A percentile compares a stretch with the other conserved stretches of the same genome.
These are phyloP conservation scores for Mallotus repandus DNA, from an alignment of 441 rosid species.

Conservation along the genomic window DNA sequence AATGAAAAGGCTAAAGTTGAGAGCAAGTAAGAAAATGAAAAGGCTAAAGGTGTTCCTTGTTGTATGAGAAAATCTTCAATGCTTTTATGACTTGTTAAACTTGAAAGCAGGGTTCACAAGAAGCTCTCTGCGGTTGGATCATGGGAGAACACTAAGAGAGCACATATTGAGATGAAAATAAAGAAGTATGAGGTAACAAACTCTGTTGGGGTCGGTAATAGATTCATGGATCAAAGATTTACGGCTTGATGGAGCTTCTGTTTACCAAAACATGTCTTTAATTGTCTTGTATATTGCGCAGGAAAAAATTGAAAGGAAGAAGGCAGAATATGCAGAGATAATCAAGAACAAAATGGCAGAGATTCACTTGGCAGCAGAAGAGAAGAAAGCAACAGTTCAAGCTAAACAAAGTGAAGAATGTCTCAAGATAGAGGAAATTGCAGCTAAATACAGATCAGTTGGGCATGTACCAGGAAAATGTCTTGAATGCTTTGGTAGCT, in stretches of 20 bases:
- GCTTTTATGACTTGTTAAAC: neutral
- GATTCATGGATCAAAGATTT: neutral
- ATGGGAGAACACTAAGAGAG: slow-evolving; percentile 53
- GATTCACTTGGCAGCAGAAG: slow-evolving; percentile 44
- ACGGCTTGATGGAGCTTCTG: neutral
- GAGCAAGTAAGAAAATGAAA: slow-evolving; percentile 50
- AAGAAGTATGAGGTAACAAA: slow-evolving; percentile 44
- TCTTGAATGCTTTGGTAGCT: slow-evolving; percentile 40
- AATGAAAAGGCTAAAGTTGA: slow-evolving; percentile 57
- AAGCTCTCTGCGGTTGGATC: slow-evolving; percentile 36
- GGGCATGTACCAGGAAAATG: slow-evolving; percentile 41
- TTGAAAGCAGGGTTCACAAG: slow-evolving; percentile 47
- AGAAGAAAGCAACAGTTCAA: slow-evolving; percentile 40
- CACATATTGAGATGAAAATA: slow-evolving; percentile 39
- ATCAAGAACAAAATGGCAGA: slow-evolving; percentile 45
- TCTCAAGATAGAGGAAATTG: slow-evolving; percentile 43
- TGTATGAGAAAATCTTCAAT: neutral
- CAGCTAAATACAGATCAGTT: slow-evolving; percentile 39
- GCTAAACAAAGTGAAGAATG: slow-evolving; percentile 36
- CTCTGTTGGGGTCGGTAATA: neutral
- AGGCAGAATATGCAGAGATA: slow-evolving; percentile 47
- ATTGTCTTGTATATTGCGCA: slow-evolving; percentile 8
- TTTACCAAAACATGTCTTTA: neutral
- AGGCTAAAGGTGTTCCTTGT: neutral
- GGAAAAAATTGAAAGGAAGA: slow-evolving; percentile 57